Evolutionary conservation across 2,329 filamentous ascomycete genomes (phyloP).

Genomic region (Sporothrix sp.): DNA sequence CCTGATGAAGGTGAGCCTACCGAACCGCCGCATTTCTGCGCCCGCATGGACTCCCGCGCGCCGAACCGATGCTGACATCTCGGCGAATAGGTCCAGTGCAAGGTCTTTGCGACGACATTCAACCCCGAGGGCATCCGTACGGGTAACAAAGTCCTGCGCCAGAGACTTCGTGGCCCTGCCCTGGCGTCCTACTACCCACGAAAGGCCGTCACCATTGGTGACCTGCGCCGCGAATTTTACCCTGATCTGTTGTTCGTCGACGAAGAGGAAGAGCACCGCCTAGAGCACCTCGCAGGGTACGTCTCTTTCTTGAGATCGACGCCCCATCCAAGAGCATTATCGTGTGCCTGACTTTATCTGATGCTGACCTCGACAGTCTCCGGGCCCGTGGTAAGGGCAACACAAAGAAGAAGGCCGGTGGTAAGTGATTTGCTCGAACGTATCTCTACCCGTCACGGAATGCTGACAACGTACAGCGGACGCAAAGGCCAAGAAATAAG

Average conservation of each 20-base stretch:
- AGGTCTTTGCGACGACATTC: conserved; percentile 81
- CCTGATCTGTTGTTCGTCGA: conserved; percentile 60
- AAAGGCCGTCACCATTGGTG: conserved; percentile 58
- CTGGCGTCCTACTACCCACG: conserved; percentile 84
- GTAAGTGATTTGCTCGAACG: too few relatives aligned
- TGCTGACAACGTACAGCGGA: not conserved
- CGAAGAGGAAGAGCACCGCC: conserved; percentile 67
- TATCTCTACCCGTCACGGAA: too few relatives aligned
- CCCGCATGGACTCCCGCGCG: too few relatives aligned
- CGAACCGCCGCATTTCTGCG: not conserved
- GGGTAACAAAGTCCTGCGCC: conserved; percentile 86
- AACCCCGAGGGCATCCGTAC: conserved; percentile 75
- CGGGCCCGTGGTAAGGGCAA: conserved; percentile 77
- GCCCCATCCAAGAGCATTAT: too few relatives aligned
- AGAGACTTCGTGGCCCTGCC: conserved; percentile 74
- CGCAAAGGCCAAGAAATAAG: not conserved
- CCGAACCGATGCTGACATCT: conserved; percentile 6
- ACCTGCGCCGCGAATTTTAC: conserved; percentile 60
- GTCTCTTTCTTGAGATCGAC: conserved; percentile 23
- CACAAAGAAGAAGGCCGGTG: conserved; percentile 71
- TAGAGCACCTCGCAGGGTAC: conserved; percentile 62
- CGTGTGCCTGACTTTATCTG: not conserved
- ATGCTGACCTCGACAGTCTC: conserved; percentile 36
- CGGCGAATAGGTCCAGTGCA: conserved; percentile 66
- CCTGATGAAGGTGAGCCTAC: conserved; percentile 60